Base-by-base conservation (phyloP, 495 filamentous ascomycete species). In the Podospora pseudoanserina region DNA sequence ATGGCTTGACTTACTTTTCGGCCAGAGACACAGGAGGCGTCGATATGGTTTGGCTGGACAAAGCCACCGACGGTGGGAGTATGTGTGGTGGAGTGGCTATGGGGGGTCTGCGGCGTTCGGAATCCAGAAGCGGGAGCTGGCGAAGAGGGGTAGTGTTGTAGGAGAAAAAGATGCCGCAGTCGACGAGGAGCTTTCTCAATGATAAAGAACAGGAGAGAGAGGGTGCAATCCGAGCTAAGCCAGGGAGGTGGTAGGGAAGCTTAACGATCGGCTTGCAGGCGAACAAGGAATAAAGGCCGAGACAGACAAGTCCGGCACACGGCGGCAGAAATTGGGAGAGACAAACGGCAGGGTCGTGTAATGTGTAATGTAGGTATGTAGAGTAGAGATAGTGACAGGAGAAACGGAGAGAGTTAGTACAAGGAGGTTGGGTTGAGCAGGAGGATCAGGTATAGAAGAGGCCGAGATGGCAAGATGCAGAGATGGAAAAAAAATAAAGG, bases 231-330 rank as follows among this genome's bases (percentile, higher is more conserved):
- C 27, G 65, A 54, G 6, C n/a, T 30, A 19, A 39, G 65, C 39
- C 16, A 44, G 34, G 63, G 64, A 68, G 54, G 30, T 55, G 65
- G 30, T 58, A 34, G 55, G 23, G n/a, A 58, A 26, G 55, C n/a
- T 58, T 58, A 32, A 63, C 28, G 54, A 58, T 63, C 64, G 66
- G 39, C 39, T 66, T 32, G 39, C 26, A 65, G 26, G 44, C 61
- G 60, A 65, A 61, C 67, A 65, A 67, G 67, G 67, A 66, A 69
- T n/a, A 67, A 69, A 71, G 67, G 56, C 53, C 19, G 59, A 56
- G 57, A 28, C 34, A 61, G 34, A 65, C 30, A 23, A 60, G 62
- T 54, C 57, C 61, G 62, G 66, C 61, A 32, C 63, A 23, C 57
- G 55, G 55, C 55, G 20, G 55, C 55, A 56, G 63, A 63, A 62